These are phyloP conservation scores for Cicer bijugum DNA, from an alignment of 306 rosid genomes.

Conservation along the genomic window DNA sequence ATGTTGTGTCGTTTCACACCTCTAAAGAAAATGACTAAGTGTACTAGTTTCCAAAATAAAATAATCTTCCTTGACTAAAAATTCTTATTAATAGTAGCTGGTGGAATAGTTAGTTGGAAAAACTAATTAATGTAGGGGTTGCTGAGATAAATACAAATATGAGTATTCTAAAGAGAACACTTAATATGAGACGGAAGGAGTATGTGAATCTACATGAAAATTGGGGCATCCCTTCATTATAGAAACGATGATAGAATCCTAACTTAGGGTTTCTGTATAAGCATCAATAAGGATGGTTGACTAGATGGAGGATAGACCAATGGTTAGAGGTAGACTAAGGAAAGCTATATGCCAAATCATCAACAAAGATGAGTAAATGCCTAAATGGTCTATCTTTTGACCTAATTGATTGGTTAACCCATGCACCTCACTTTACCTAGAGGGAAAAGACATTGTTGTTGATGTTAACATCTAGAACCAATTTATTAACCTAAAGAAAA, in stretches of 20 bases:
- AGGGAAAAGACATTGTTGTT: too few species aligned
- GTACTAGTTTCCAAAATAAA: background rate
- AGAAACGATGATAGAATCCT: background rate
- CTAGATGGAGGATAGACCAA: background rate
- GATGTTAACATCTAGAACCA: too few species aligned
- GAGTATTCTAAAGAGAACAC: background rate
- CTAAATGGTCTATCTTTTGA: background rate
- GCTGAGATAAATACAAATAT: background rate
- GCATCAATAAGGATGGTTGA: background rate
- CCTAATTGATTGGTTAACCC: background rate
- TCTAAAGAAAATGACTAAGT: background rate
- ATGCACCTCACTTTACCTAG: background rate
- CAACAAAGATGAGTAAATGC: background rate
- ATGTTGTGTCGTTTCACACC: background rate
- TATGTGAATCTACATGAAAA: background rate
- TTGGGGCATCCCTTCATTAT: background rate
- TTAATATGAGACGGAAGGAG: background rate
- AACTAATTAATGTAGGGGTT: background rate
- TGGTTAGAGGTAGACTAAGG: background rate
- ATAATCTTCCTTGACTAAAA: background rate
- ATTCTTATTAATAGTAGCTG: background rate
- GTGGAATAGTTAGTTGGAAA: background rate
- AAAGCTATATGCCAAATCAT: background rate
- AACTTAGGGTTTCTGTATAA: background rate
- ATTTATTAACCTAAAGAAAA: too few species aligned